Percentiles rank a stretch among this genome's conserved stretches.
These are phyloP conservation scores for Phialophora tarda DNA, from an alignment of 2,329 filamentous ascomycete species.

Conservation along the genomic window DNA sequence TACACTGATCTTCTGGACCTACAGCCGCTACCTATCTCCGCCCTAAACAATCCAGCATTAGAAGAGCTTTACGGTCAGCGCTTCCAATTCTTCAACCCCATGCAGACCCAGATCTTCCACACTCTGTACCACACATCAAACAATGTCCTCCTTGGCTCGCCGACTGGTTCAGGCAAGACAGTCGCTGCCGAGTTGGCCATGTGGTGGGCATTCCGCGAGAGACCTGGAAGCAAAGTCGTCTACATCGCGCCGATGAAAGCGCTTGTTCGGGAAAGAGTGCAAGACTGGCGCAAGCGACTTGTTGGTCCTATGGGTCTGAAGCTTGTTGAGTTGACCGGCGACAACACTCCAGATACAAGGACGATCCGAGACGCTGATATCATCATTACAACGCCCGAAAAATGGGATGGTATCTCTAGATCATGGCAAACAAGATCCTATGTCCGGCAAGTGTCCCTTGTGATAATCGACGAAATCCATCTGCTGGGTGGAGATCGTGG, in stretches of 20 bases:
- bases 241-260: constrained; percentile 99
- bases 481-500: constrained; percentile 94
- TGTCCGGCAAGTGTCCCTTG: constrained; percentile 89
- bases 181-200: constrained; percentile 94
- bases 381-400: constrained; percentile 98
- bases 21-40: constrained; percentile 84
- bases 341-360: constrained; percentile 95
- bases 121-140: constrained; percentile 89
- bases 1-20: constrained; percentile 93
- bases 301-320: constrained; percentile 83
- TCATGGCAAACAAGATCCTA: constrained; percentile 98
- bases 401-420: constrained; percentile 99
- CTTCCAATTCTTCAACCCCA: constrained; percentile 97
- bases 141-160: constrained; percentile 93
- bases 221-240: constrained; percentile 93
- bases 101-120: constrained; percentile 99
- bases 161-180: constrained; percentile 96
- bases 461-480: constrained; percentile 99
- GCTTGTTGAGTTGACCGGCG: constrained; percentile 92
- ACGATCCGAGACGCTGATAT: constrained; percentile 96
- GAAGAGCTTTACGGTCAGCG: constrained; percentile 87
- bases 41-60: constrained; percentile 82
- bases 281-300: constrained; percentile 88
- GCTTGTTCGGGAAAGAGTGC: constrained; percentile 90
- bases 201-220: constrained; percentile 99